phyloP scores from a whole-genome alignment of 2,329 filamentous ascomycete species.

The Hymenotorrendiella dingleyae region DNA sequence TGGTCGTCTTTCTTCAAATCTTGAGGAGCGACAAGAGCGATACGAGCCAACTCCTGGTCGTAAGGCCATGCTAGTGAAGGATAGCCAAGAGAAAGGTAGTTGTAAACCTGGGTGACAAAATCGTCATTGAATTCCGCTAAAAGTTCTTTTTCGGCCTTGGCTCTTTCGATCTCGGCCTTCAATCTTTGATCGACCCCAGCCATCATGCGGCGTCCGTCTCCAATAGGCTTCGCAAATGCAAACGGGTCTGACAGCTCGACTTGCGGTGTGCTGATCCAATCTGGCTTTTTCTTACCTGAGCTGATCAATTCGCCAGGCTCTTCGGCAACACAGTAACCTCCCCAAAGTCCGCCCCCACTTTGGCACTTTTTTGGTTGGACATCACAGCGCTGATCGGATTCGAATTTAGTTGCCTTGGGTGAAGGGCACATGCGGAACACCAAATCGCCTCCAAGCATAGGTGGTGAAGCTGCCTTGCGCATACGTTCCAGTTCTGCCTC shows the following conservation, averaged over 20 bases:
- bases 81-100: constrained; percentile 90
- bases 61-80: constrained; percentile 77
- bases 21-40: constrained; percentile 61
- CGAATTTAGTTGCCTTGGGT: constrained; percentile 77
- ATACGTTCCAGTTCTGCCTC: constrained; percentile 41
- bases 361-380: constrained; percentile 47
- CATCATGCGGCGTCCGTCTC: constrained; percentile 26
- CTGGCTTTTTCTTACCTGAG: constrained; percentile 26
- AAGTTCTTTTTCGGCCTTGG: constrained; percentile 32
- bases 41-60: constrained; percentile 79
- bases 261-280: constrained; percentile 34
- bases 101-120: constrained; percentile 94
- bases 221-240: constrained; percentile 18
- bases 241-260: constrained; percentile 32
- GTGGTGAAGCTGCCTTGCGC: constrained; percentile 60
- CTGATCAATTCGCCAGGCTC: constrained; percentile 31
- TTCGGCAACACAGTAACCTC: constrained; percentile 56
- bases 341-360: constrained; percentile 67
- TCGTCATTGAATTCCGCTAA: constrained; percentile 68
- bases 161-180: constrained; percentile 21
- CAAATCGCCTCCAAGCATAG: constrained; percentile 82
- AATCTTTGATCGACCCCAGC: constrained; percentile 27
- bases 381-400: constrained; percentile 63
- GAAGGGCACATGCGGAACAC: constrained; percentile 76
- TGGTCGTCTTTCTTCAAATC: constrained; percentile 70